Evolutionary conservation across 75 land plant species (phyloP), one percentile per base, ranked within the genome.

Genomic region (Pinus taeda): DNA sequence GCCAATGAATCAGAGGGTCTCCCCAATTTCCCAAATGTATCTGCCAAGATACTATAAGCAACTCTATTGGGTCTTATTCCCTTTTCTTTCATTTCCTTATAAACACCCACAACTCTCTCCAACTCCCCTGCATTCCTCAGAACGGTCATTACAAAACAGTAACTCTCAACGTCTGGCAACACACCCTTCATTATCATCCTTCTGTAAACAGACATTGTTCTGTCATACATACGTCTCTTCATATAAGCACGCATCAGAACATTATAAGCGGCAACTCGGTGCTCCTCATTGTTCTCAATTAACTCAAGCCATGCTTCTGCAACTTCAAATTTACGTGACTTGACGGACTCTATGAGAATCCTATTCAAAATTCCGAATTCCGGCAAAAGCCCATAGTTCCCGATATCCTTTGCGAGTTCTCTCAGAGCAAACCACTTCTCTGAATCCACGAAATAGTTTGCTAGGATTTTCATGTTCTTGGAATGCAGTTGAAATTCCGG

Each of bases 221-320:
- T 83, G 58, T 77, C 77, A 67, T 87, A 87, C 91, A 89, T 87
- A 58, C 84, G 87, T 4, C 81, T 74, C 75, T 80, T 84, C 74
- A 87, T 81, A 60, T 85, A 89, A 39, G 82, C 84, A 22, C 61
- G 67, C 91, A 91, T 85, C 15, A 86, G 86, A 2, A 79, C 66
- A 55, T 77, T 77, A 42, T 63, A 89, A 2, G 74, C 83, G n/a
- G 75, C 17, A 1, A 76, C 63, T 15, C 80, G 72, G 55, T 39
- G 33, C 22, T 76, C 80, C 58, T 18, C 57, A 60, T 78, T 64
- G 57, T 59, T 49, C 49, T 77, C 78, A 26, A 84, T 64, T 62
- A 74, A 66, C 15, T 76, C 64, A 29, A 89, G 83, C 64, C 90
- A 33, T 24, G 53, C 59, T 14, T 83, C 83, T 6, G 75, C 83